Evolutionary conservation across 225 moss, liverwort and hornwort species (phyloP).

Genomic region (Sphagnum contortum): DNA sequence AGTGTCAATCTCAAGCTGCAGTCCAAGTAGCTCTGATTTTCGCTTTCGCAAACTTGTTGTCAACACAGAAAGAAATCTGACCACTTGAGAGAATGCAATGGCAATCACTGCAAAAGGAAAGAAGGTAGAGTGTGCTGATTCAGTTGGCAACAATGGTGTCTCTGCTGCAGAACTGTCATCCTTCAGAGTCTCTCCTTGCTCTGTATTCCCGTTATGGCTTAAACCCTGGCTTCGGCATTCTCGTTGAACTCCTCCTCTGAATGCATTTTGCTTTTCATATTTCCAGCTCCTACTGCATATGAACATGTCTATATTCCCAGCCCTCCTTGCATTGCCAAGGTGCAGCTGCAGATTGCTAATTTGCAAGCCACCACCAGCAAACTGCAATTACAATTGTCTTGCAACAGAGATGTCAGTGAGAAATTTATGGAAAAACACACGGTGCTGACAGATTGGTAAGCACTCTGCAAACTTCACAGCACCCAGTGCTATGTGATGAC

Average conservation of each 20-base stretch:
- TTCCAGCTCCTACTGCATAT: constrained; percentile 10
- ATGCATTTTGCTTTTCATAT: constrained; percentile 1
- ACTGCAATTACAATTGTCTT: background rate
- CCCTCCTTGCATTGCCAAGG: constrained; percentile 1
- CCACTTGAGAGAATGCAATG: constrained; percentile 22
- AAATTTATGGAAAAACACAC: too few species aligned
- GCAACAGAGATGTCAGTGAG: too few species aligned
- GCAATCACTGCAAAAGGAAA: constrained; percentile 23
- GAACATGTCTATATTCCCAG: constrained; percentile 11
- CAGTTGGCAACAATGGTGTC: constrained; percentile 1
- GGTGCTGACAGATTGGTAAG: too few species aligned
- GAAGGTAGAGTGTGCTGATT: constrained; percentile 2
- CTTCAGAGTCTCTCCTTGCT: background rate
- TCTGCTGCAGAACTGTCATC: background rate
- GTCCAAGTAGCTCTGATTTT: constrained; percentile 5
- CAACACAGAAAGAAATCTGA: constrained; percentile 21
- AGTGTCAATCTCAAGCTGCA: constrained; percentile 2
- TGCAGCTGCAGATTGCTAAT: constrained; percentile 14
- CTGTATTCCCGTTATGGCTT: constrained; percentile 10
- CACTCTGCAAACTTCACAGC: too few species aligned
- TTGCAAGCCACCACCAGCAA: background rate
- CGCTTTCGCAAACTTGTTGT: constrained; percentile 17
- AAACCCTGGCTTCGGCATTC: constrained; percentile 21
- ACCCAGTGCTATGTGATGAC: too few species aligned
- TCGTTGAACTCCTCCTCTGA: background rate